Evolutionary conservation across 78 protist genomes (phyloP), one percentile per base, ranked within the genome.

Genomic region (Acrasis kona): DNA sequence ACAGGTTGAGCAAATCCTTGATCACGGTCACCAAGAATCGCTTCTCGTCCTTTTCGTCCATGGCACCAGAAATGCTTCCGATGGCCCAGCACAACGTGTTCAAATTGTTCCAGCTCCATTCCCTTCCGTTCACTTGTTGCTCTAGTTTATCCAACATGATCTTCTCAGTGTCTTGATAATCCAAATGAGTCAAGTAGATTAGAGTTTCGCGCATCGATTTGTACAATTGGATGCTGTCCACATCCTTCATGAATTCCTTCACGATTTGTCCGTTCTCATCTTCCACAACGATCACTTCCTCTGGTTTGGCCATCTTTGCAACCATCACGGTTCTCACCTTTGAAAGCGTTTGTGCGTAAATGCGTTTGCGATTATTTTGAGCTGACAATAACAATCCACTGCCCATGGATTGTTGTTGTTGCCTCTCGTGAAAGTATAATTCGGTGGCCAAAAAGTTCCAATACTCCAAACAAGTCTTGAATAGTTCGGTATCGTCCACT

Each of bases 21-120:
- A 98, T 92, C 38, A 96, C 99, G 12, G 73, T 74, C n/a, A 98
- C 98, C n/a, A 98, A 81, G 82, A 98, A 97, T 7, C 86, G 72
- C 87, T 94, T 95, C 80, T 98, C 99, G 28, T 79, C 82, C 10
- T 84, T 89, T 77, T 82, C 92, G 3, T 32, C 41, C 91, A 95
- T 89, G 0, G 99, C 88, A n/a, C 99, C 99, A 10, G 85, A 57
- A 64, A 98, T 96, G 28, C 97, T 78, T 65, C 99, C 99, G 61
- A 98, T 91, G 10, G 99, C 98, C 99, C 99, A 98, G 83, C 98
- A 97, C 37, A 98, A 79, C 3, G 94, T 91, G 82, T 91, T 95
- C 82, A 97, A 85, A 69, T 74, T 69, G 19, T 76, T 65, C 85
- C 89, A 83, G 5, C 74, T 36, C 87, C 88, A 97, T 28, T 91